These are phyloP conservation scores for Phytophthora uliginosa DNA, from an alignment of 352 stramenopile species.

Conservation along the genomic window DNA sequence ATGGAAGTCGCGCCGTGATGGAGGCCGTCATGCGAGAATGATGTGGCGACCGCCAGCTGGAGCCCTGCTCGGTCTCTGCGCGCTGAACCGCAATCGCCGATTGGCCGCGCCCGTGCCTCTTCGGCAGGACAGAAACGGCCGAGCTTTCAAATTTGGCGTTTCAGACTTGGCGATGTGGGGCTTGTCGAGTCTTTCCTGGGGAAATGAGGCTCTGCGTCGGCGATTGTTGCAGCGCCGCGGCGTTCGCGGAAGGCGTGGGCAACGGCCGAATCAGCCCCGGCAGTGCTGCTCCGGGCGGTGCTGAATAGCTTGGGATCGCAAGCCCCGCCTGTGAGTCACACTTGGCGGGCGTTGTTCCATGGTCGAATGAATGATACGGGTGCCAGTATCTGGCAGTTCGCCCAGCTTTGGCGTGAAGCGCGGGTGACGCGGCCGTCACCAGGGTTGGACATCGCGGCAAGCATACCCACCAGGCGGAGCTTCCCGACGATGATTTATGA, in stretches of 20 bases:
- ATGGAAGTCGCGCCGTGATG: background rate
- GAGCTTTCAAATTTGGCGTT: slow-evolving; percentile 18
- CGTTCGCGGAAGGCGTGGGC: slow-evolving; percentile 26
- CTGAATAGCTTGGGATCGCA: background rate
- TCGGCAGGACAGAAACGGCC: slow-evolving; percentile 29
- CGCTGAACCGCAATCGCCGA: slow-evolving; percentile 20
- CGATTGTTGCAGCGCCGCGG: slow-evolving; percentile 11
- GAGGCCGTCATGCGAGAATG: slow-evolving; percentile 21
- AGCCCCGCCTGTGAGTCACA: slow-evolving; percentile 14
- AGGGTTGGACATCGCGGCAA: slow-evolving; percentile 21
- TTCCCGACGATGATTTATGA: slow-evolving; percentile 34
- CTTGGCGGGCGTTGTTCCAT: slow-evolving; percentile 28
- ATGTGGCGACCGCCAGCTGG: slow-evolving; percentile 41
- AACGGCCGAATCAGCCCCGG: slow-evolving; percentile 16
- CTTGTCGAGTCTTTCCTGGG: slow-evolving; percentile 34
- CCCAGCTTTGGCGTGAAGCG: slow-evolving; percentile 17
- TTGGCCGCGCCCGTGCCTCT: slow-evolving; percentile 22
- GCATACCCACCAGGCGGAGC: slow-evolving; percentile 24
- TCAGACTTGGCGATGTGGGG: slow-evolving; percentile 23
- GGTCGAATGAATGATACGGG: slow-evolving; percentile 41
- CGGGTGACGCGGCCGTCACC: slow-evolving; percentile 1
- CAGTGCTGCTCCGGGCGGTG: background rate
- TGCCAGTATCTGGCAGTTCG: slow-evolving; percentile 15
- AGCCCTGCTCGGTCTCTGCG: background rate
- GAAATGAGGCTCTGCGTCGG: slow-evolving; percentile 23